Evolutionary conservation across 1,284 basidiomycete species (phyloP).

Genomic region (Apiotrichum veenhuisii): DNA sequence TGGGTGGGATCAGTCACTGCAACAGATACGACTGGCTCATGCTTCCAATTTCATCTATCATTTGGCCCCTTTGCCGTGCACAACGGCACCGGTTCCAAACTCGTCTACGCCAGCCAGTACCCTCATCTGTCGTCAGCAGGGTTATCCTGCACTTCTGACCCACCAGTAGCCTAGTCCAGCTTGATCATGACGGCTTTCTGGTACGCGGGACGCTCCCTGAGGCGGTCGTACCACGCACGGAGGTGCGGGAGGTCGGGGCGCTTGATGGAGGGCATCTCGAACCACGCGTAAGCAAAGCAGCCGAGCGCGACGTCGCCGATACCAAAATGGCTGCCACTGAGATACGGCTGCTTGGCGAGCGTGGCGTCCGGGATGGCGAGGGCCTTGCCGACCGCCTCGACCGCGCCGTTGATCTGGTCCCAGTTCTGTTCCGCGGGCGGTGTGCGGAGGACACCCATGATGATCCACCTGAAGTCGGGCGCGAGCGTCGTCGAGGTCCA

Average conservation of each 20-base stretch:
- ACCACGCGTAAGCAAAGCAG: conserved; percentile 7
- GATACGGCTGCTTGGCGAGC: conserved; percentile 7
- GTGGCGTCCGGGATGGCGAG: conserved; percentile 5
- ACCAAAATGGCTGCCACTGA: conserved; percentile 9
- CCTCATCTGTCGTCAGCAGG: too few relatives aligned
- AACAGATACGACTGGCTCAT: too few relatives aligned
- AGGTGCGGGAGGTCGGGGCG: conserved; percentile 3
- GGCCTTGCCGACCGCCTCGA: background rate
- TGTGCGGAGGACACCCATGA: conserved; percentile 11
- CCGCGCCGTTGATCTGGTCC: background rate
- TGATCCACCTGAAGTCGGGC: background rate
- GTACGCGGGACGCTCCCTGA: conserved; percentile 10
- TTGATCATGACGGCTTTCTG: conserved; percentile 8
- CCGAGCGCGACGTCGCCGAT: conserved; percentile 15
- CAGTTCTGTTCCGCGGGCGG: conserved; percentile 6
- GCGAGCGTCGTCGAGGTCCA: conserved; percentile 3
- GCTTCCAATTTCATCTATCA: too few relatives aligned
- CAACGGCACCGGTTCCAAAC: too few relatives aligned
- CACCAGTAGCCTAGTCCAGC: background rate
- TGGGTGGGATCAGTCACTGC: too few relatives aligned
- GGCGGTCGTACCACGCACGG: conserved; percentile 7
- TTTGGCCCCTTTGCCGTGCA: too few relatives aligned
- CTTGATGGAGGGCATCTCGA: conserved; percentile 9
- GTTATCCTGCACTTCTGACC: background rate
- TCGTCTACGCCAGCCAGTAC: too few relatives aligned